Percentiles rank a stretch among this genome's conserved stretches.
These are phyloP conservation scores for Clavispora carvajalis DNA, from an alignment of 805 yeast species.

Conservation along the genomic window DNA sequence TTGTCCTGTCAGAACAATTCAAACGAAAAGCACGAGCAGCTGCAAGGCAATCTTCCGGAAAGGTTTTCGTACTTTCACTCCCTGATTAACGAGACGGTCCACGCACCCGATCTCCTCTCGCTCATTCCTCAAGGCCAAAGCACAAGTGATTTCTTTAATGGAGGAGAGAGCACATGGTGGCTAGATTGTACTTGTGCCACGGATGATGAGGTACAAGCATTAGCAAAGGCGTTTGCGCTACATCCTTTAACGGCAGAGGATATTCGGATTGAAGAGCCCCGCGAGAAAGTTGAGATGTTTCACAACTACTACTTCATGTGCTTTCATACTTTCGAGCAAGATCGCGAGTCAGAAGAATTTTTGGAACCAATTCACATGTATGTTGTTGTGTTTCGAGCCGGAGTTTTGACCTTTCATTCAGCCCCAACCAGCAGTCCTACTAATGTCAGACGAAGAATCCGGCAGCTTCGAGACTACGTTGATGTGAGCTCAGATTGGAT, in stretches of 20 bases:
- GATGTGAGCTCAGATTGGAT: conserved; percentile 2
- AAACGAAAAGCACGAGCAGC: background rate
- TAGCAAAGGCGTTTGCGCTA: conserved; percentile 1
- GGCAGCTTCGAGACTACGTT: conserved; percentile 2
- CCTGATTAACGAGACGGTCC: background rate
- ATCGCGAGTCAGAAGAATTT: conserved; percentile 54
- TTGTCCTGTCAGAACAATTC: no score
- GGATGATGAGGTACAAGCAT: background rate
- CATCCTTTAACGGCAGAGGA: conserved; percentile 4
- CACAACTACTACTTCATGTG: conserved; percentile 2
- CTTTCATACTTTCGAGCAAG: conserved; percentile 36
- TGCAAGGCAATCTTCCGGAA: background rate
- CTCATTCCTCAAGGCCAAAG: background rate
- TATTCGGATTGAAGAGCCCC: conserved; percentile 2
- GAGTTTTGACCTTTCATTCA: conserved; percentile 1
- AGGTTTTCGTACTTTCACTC: conserved; percentile 1
- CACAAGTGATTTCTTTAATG: background rate
- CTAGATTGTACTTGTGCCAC: conserved; percentile 1
- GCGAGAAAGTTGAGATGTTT: conserved; percentile 3
- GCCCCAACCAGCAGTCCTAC: background rate
- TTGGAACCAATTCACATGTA: conserved; percentile 3
- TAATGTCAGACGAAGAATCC: conserved; percentile 1
- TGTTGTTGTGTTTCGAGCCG: conserved; percentile 1
- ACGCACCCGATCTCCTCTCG: conserved; percentile 1
- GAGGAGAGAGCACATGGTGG: conserved; percentile 2